These are phyloP conservation scores for Paxillus rubicundulus DNA, from an alignment of 768 basidiomycete species.

Conservation along the genomic window DNA sequence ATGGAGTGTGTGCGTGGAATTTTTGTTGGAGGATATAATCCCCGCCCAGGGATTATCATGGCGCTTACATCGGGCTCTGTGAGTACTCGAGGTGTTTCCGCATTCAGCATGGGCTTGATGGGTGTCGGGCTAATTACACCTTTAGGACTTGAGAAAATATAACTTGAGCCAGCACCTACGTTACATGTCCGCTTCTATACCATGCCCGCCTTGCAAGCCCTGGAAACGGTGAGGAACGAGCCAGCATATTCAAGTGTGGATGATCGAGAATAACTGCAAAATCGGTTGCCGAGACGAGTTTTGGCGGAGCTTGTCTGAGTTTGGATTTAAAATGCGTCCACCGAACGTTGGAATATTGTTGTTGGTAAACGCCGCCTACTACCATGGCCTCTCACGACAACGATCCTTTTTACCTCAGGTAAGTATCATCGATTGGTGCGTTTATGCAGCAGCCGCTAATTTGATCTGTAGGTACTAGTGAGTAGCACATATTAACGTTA, in stretches of 20 bases:
- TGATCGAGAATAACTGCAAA: too few relatives aligned
- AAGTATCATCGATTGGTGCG: slow-evolving; percentile 13
- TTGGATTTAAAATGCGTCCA: too few relatives aligned
- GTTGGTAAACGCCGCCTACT: neutral
- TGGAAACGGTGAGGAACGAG: slow-evolving; percentile 17
- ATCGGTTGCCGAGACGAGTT: too few relatives aligned
- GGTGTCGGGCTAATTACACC: neutral
- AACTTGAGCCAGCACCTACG: slow-evolving; percentile 13
- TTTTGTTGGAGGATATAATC: slow-evolving; percentile 49
- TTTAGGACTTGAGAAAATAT: neutral
- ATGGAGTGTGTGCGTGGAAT: slow-evolving; percentile 64
- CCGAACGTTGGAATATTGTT: too few relatives aligned
- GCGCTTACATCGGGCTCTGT: slow-evolving; percentile 47
- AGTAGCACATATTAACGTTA: slow-evolving; percentile 18
- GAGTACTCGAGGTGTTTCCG: slow-evolving; percentile 14
- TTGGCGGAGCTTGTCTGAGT: too few relatives aligned
- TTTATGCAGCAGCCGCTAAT: slow-evolving; percentile 13
- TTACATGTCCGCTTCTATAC: slow-evolving; percentile 3
- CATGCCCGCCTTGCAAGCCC: slow-evolving; percentile 23
- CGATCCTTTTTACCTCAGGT: slow-evolving; percentile 83
- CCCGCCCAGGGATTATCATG: slow-evolving; percentile 60
- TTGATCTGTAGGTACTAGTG: slow-evolving; percentile 48
- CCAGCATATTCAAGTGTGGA: slow-evolving; percentile 28
- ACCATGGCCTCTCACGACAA: slow-evolving; percentile 44
- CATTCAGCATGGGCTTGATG: neutral